phyloP scores from a whole-genome alignment of 1,284 basidiomycete genomes.

The Leccinum griseonigrum region DNA sequence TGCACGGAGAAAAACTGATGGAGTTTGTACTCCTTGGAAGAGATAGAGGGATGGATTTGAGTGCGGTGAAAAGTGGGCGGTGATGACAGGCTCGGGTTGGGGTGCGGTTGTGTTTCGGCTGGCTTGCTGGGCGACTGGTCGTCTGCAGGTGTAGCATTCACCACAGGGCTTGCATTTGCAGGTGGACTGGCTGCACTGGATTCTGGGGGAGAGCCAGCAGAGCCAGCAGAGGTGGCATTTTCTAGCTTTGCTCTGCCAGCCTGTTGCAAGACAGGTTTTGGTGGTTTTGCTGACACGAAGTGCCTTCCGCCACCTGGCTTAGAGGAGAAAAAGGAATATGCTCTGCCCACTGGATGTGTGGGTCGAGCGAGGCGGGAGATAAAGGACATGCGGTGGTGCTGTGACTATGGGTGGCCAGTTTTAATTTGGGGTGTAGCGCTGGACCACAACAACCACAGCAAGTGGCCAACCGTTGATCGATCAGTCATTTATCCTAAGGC shows the following conservation, averaged over 20 bases:
- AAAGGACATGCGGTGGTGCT: slow-evolving; percentile 35
- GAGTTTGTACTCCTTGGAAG: slow-evolving; percentile 64
- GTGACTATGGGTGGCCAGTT: not conserved
- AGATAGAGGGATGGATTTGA: slow-evolving; percentile 52
- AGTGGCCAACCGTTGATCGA: not conserved
- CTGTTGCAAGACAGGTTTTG: slow-evolving; percentile 46
- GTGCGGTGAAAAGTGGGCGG: slow-evolving; percentile 8
- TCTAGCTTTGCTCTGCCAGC: slow-evolving; percentile 34
- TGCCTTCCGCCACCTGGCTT: slow-evolving; percentile 73
- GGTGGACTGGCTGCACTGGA: slow-evolving; percentile 18
- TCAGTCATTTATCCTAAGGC: not conserved
- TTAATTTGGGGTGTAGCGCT: not conserved
- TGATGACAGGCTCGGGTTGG: not conserved
- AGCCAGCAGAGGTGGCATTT: slow-evolving; percentile 17
- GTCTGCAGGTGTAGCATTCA: slow-evolving; percentile 22
- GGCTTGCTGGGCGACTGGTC: slow-evolving; percentile 26
- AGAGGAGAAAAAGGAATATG: slow-evolving; percentile 74
- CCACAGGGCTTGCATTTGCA: slow-evolving; percentile 10
- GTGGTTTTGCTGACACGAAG: slow-evolving; percentile 67
- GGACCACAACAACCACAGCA: not conserved
- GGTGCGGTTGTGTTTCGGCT: slow-evolving; percentile 15
- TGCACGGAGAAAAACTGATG: slow-evolving; percentile 80
- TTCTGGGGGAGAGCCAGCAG: slow-evolving; percentile 18
- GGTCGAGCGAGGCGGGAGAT: slow-evolving; percentile 50
- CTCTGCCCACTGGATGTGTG: slow-evolving; percentile 38